Evolutionary conservation across 495 filamentous ascomycete genomes (phyloP).

Genomic region (Penicillium flavigenum): DNA sequence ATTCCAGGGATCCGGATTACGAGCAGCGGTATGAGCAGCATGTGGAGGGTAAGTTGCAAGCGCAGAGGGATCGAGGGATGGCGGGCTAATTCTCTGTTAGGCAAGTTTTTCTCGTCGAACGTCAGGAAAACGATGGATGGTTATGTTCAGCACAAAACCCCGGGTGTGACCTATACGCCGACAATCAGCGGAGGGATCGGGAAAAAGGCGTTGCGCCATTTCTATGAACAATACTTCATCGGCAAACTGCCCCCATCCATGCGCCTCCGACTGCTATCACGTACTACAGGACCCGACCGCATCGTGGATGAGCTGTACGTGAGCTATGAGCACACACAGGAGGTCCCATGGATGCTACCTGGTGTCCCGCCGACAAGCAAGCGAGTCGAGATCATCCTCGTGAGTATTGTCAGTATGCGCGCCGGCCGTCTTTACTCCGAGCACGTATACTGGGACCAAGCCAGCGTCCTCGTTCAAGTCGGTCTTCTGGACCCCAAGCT

Average conservation of each 20-base stretch:
- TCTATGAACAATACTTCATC: constrained; percentile 76
- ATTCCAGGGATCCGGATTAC: constrained; percentile 57
- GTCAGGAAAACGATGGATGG: constrained; percentile 51
- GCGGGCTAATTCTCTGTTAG: constrained; percentile 19
- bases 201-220: constrained; percentile 59
- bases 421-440: constrained; percentile 76
- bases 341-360: constrained; percentile 79
- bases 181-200: constrained; percentile 76
- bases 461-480: constrained; percentile 72
- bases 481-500: constrained; percentile 69
- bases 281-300: constrained; percentile 63
- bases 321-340: constrained; percentile 67
- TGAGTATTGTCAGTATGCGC: constrained; percentile 72
- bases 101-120: constrained; percentile 49
- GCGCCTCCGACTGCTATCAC: constrained; percentile 65
- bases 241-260: constrained; percentile 66
- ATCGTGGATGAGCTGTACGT: constrained; percentile 60
- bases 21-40: constrained; percentile 61
- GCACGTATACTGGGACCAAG: constrained; percentile 88
- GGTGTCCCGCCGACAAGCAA: constrained; percentile 70
- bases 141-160: constrained; percentile 49
- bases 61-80: background rate
- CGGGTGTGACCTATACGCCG: constrained; percentile 56
- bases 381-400: constrained; percentile 67
- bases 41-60: constrained; percentile 45